Base-by-base conservation (phyloP, 2,329 filamentous ascomycete genomes). In the Colletotrichum godetiae region DNA sequence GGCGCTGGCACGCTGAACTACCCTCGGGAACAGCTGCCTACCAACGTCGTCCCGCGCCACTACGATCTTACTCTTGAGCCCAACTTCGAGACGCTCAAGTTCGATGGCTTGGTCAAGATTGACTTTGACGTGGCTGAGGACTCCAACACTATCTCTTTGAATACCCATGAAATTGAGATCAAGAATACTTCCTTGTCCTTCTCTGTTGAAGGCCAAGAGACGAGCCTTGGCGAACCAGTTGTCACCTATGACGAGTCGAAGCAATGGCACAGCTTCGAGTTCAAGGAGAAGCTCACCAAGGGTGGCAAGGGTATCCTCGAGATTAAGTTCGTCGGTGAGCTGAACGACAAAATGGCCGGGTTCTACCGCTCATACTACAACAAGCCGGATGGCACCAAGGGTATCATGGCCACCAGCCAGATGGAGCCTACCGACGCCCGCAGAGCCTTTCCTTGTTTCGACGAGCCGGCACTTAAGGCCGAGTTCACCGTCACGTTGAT, bases 281-380 rank as follows among this genome's bases (percentile, higher is more conserved):
- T 98, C 80, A 88, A 92, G 76, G 89, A 95, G 81, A 88, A 87
- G 59, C 87, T 98, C 74, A 83, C 90, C 27, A 93, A 93, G 75
- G 95, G 94, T 29, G 88, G 90, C 79, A 95, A 95, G 86, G 94
- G 93, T 24, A 92, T 79, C 91, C 90, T 77, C 66, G 82, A 82
- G 46, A 84, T 88, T 71, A 81, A 82, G 57, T 98, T 97, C 84
- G 92, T 90, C 11, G 95, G 95, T 53, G 89, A 88, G 56, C 86
- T 98, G 79, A 98, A 97, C 83, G 94, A 97, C 82, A 96, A 97
- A 85, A 97, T 98, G 95, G 95, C 95, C 61, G 96, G 96, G 60
- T 98, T 98, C 89, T 98, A 98, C 85, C 92, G 96, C 72, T 98
- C 95, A 1, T 97, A 95, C 7, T 98, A 96, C 88, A 97, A 97